Evolutionary conservation across 331 rosid species (phyloP).

Genomic region (Pyrus hybrid): DNA sequence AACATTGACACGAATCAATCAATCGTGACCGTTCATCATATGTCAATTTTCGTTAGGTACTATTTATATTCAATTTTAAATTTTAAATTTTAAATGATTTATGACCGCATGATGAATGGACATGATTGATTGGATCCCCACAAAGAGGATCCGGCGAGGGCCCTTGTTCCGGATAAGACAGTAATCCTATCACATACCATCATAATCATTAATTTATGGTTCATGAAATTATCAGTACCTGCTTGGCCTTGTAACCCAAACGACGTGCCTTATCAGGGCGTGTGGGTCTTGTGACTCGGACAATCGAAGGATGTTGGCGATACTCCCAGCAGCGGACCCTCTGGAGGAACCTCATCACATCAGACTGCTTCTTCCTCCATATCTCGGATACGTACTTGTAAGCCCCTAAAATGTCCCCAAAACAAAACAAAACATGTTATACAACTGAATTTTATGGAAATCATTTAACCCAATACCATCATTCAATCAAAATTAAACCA

Average conservation of each 20-base stretch:
- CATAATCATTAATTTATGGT: too few relatives aligned
- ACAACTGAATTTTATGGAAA: too few relatives aligned
- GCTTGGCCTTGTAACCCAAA: not conserved
- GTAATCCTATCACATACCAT: too few relatives aligned
- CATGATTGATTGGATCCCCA: too few relatives aligned
- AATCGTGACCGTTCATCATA: too few relatives aligned
- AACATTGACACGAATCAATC: not conserved
- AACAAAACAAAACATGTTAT: not conserved
- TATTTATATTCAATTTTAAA: too few relatives aligned
- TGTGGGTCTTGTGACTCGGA: not conserved
- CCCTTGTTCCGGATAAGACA: too few relatives aligned
- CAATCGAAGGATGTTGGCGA: not conserved
- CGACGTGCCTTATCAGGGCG: not conserved
- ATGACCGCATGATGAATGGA: too few relatives aligned
- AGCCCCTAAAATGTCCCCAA: not conserved
- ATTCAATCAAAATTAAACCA: too few relatives aligned
- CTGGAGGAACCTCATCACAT: not conserved
- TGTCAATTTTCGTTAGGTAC: too few relatives aligned
- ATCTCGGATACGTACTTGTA: not conserved
- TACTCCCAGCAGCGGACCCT: not conserved
- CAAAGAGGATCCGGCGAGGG: too few relatives aligned
- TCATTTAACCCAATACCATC: not conserved
- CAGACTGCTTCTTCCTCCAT: not conserved
- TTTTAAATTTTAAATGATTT: too few relatives aligned
- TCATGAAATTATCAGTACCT: not conserved